Percentiles rank a stretch among this genome's conserved stretches.
Conservation (phyloP, 73 alveolate genomes). For the Effrenium voratum region DNA sequence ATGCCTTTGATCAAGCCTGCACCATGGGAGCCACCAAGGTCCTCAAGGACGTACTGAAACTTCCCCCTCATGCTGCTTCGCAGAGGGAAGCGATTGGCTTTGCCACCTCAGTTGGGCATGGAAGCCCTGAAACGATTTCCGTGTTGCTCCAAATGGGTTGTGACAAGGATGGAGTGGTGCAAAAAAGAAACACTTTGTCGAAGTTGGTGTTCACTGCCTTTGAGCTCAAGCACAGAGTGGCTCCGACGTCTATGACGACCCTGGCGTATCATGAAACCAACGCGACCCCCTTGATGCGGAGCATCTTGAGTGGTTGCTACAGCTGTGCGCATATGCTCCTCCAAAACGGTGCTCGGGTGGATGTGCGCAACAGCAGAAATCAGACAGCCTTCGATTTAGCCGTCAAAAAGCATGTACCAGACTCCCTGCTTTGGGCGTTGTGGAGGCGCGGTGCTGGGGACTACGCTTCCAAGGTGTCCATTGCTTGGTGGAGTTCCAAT, state of each 20-base stretch:
- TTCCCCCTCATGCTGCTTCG: conserved; percentile 16
- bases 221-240: background rate
- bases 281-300: conserved; percentile 37
- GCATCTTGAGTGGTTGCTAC: conserved; percentile 42
- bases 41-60: background rate
- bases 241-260: conserved; percentile 23
- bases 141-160: conserved; percentile 40
- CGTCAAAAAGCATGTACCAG: conserved; percentile 9
- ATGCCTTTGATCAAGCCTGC: conserved; percentile 27
- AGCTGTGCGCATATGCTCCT: background rate
- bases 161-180: conserved; percentile 32
- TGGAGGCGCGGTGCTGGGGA: conserved; percentile 31
- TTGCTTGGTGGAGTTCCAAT: conserved; percentile 4
- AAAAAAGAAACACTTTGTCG: background rate
- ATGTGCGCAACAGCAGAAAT: background rate
- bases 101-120: background rate
- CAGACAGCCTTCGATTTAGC: conserved; percentile 13
- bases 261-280: background rate
- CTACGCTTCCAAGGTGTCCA: conserved; percentile 2
- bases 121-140: background rate
- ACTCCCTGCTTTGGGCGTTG: conserved; percentile 12
- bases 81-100: conserved; percentile 6
- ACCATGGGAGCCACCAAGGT: conserved; percentile 9
- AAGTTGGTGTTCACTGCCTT: background rate
- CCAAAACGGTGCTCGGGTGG: background rate